Percentiles rank a stretch among this genome's conserved stretches.
These are phyloP conservation scores for Xylaria grammica DNA, from an alignment of 495 filamentous ascomycete species.

Conservation along the genomic window DNA sequence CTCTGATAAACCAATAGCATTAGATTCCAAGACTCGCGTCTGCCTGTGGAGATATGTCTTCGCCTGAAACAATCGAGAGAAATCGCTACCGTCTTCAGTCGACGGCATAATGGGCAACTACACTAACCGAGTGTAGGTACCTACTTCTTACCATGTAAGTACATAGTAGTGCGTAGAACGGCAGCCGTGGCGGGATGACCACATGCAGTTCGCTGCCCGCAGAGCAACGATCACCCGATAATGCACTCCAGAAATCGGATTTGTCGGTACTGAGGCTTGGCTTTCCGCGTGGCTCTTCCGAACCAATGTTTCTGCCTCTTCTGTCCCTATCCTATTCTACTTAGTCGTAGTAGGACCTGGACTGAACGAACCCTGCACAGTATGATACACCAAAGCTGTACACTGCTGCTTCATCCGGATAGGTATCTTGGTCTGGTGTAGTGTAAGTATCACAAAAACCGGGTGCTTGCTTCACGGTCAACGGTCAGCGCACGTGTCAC, in stretches of 20 bases:
- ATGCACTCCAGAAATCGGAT: slow-evolving; percentile 19
- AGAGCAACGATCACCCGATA: slow-evolving; percentile 16
- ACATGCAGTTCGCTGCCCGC: slow-evolving; percentile 22
- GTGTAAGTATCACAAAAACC: not conserved
- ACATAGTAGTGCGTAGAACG: too few species aligned
- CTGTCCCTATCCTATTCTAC: not conserved
- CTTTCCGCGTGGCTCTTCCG: slow-evolving; percentile 18
- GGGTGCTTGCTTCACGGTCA: not conserved
- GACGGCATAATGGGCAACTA: slow-evolving; percentile 1
- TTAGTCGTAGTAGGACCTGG: too few species aligned
- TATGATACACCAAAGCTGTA: too few species aligned
- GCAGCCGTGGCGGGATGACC: slow-evolving; percentile 14
- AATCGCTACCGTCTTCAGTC: not conserved
- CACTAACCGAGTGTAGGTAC: too few species aligned
- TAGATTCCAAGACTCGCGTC: not conserved
- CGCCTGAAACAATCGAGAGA: slow-evolving; percentile 17
- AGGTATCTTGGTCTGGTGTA: too few species aligned
- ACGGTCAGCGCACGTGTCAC: not conserved
- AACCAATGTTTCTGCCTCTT: slow-evolving; percentile 5
- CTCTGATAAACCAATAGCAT: not conserved
- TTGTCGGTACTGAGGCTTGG: slow-evolving; percentile 19
- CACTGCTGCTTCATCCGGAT: too few species aligned
- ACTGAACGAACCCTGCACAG: too few species aligned
- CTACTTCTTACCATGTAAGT: too few species aligned
- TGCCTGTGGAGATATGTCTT: not conserved